phyloP scores from a whole-genome alignment of 2,329 filamentous ascomycete species.

The Botrytis fragariae region DNA sequence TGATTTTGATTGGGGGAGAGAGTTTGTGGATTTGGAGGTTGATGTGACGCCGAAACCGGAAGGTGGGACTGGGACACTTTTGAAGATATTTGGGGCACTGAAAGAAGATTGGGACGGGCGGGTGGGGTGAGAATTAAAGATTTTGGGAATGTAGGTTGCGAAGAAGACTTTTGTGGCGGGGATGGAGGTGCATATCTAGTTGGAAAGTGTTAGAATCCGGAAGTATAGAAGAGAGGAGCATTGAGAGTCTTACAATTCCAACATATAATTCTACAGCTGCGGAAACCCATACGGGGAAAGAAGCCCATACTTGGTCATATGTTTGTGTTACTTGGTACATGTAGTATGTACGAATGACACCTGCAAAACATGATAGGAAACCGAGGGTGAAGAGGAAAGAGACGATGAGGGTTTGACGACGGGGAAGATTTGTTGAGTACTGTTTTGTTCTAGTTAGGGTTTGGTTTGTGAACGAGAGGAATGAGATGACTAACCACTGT shows the following conservation, averaged over 20 bases:
- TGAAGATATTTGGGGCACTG: neutral
- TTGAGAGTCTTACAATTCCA: constrained; percentile 36
- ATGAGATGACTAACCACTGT: constrained; percentile 14
- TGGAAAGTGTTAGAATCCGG: neutral
- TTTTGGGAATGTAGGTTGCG: constrained; percentile 39
- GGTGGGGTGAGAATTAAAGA: neutral
- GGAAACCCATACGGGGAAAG: constrained; percentile 40
- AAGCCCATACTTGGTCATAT: constrained; percentile 41
- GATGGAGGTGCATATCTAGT: constrained; percentile 45
- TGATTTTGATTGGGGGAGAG: neutral
- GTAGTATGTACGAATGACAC: constrained; percentile 42
- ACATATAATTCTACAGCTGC: constrained; percentile 45
- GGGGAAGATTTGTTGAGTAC: constrained; percentile 46
- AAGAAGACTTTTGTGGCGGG: constrained; percentile 47
- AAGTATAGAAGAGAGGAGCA: no score
- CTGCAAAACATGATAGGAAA: constrained; percentile 45
- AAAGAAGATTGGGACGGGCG: neutral
- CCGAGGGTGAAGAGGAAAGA: constrained; percentile 50
- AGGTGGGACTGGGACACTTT: neutral
- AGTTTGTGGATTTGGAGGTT: neutral
- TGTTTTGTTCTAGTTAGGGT: constrained; percentile 37
- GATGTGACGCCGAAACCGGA: neutral
- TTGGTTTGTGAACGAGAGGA: neutral
- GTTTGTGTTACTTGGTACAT: constrained; percentile 37
- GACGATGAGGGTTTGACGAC: constrained; percentile 47